These are phyloP conservation scores for Rhizopogon sp. DNA, from an alignment of 768 basidiomycete species.

Conservation along the genomic window DNA sequence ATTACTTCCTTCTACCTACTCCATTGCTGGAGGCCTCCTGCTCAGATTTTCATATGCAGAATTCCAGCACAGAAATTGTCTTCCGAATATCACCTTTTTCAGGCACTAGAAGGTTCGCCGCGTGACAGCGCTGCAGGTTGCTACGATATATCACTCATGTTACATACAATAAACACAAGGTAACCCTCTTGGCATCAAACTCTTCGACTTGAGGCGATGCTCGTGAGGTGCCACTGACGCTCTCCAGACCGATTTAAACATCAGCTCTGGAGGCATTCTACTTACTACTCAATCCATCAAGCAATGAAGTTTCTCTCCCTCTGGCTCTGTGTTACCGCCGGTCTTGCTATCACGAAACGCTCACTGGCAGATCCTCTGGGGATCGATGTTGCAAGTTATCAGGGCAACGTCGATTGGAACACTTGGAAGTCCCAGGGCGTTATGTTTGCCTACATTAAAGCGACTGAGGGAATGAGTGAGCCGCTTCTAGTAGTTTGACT, in stretches of 20 bases:
- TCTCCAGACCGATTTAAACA: background rate
- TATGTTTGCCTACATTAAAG: slow-evolving; percentile 53
- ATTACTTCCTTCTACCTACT: no score
- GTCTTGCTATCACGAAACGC: slow-evolving; percentile 22
- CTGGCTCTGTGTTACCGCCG: background rate
- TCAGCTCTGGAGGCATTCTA: no score
- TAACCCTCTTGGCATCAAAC: background rate
- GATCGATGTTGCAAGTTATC: slow-evolving; percentile 46
- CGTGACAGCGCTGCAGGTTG: no score
- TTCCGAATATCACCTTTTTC: no score
- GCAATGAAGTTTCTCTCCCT: background rate
- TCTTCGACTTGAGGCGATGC: background rate
- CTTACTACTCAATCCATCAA: background rate
- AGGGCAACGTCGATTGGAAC: slow-evolving; percentile 42
- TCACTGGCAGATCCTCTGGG: slow-evolving; percentile 32
- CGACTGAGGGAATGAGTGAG: slow-evolving; percentile 49
- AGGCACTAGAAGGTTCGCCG: no score
- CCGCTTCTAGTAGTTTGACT: background rate
- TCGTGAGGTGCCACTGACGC: background rate
- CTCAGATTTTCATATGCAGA: no score
- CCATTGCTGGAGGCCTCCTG: no score
- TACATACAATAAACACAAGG: no score
- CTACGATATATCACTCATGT: no score
- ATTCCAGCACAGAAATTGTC: no score
- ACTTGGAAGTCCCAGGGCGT: slow-evolving; percentile 44